These are phyloP conservation scores for Exophiala viscosa DNA, from an alignment of 2,329 filamentous ascomycete genomes.

Conservation along the genomic window DNA sequence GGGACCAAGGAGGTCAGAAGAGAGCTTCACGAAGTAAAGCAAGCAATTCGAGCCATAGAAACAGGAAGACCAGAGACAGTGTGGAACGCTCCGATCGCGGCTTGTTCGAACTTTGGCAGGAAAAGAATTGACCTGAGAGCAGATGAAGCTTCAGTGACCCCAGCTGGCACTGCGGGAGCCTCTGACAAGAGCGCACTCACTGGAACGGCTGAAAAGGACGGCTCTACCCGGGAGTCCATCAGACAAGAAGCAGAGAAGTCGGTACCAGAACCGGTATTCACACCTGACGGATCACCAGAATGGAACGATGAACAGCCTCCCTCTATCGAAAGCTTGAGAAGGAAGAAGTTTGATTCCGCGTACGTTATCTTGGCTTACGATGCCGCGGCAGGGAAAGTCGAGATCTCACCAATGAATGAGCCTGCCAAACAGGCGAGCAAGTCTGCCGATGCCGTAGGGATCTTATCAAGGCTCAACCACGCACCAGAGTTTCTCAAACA, in stretches of 20 bases:
- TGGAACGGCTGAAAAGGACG: not conserved
- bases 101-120: constrained; percentile 14
- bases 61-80: constrained; percentile 13
- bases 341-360: constrained; percentile 11
- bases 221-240: not conserved
- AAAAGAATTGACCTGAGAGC: constrained; percentile 16
- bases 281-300: constrained; percentile 11
- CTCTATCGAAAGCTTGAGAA: constrained; percentile 13
- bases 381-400: constrained; percentile 23
- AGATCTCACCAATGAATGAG: constrained; percentile 22
- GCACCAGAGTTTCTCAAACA: constrained; percentile 42
- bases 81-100: constrained; percentile 12
- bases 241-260: not conserved
- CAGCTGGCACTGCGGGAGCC: not conserved
- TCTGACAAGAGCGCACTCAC: not conserved
- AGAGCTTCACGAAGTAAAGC: constrained; percentile 17
- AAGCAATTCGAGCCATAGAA: constrained; percentile 15
- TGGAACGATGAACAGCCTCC: constrained; percentile 26
- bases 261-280: constrained; percentile 18
- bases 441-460: constrained; percentile 30
- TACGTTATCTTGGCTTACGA: constrained; percentile 23
- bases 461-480: constrained; percentile 38
- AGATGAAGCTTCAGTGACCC: not conserved
- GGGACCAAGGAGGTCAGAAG: constrained; percentile 18
- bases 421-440: constrained; percentile 3